phyloP scores from a whole-genome alignment of 495 filamentous ascomycete species.

The Cercophora newfieldiana region DNA sequence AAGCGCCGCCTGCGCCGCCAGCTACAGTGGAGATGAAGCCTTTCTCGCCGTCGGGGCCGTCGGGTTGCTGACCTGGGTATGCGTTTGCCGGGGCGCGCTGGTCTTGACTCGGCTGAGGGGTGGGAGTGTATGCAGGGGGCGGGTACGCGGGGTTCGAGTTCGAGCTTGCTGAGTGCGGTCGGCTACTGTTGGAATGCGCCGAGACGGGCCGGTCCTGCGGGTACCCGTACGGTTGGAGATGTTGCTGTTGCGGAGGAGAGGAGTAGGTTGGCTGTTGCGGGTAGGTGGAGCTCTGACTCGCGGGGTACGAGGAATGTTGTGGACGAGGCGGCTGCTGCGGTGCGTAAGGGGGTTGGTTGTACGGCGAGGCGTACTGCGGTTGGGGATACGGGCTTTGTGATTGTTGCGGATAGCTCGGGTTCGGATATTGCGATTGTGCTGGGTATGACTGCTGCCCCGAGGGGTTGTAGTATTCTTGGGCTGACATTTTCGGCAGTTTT shows the following conservation, averaged over 20 bases:
- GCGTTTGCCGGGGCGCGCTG: background rate
- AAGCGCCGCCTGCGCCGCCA: conserved; percentile 55
- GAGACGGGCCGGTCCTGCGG: conserved; percentile 13
- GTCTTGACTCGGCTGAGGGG: background rate
- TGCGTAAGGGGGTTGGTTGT: background rate
- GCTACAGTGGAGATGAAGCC: conserved; percentile 56
- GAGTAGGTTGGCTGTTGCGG: conserved; percentile 13
- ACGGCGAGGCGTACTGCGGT: conserved; percentile 15
- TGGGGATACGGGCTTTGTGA: conserved; percentile 20
- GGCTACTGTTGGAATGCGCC: background rate
- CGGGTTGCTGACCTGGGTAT: conserved; percentile 5
- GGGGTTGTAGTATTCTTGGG: conserved; percentile 25
- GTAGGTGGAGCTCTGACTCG: background rate
- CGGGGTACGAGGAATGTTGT: conserved; percentile 16
- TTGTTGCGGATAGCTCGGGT: conserved; percentile 4
- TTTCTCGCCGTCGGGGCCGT: conserved; percentile 47
- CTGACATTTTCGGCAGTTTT: conserved; percentile 17
- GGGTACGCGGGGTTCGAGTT: conserved; percentile 2
- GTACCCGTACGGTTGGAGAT: conserved; percentile 19
- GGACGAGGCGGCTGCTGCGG: background rate
- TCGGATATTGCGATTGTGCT: conserved; percentile 9
- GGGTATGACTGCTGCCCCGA: background rate
- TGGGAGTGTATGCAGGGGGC: conserved; percentile 6
- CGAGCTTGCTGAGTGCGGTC: background rate
- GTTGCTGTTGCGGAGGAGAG: conserved; percentile 3